Evolutionary conservation across 176 grass and related monocot genomes (phyloP), one percentile per base, ranked within the genome.

Genomic region (Chloris gayana): DNA sequence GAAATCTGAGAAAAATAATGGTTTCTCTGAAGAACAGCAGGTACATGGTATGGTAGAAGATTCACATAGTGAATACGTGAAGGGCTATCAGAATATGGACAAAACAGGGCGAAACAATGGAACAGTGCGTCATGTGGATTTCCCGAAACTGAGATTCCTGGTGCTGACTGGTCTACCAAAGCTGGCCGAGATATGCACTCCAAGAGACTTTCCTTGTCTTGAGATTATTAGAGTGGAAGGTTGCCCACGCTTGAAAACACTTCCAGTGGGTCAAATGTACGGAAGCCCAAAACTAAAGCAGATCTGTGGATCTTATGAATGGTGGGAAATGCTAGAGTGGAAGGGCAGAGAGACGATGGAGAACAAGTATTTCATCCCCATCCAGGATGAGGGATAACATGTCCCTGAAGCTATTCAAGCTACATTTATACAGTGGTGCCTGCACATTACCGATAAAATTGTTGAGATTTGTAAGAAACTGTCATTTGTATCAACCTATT

Each of bases 181-280:
- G 60, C 78, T 94, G 72, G 46, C 34, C 21, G 83, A 63, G 13
- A 89, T 94, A 80, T 89, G 92, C 82, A 35, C 26, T 17, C 41
- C 86, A 54, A 75, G 86, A 83, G 63, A 87, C 19, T 91, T 94
- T 34, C 78, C 86, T 78, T 82, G 30, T 46, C 83, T 94, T 49
- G 86, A 94, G 71, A 91, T 69, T 66, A 89, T 94, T 24, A 91
- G 76, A 24, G 89, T 94, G 64, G 83, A 91, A 59, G 60, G 25
- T 44, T 94, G 92, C 50, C 76, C 44, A 66, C 53, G 61, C 50
- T 73, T 89, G 39, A 83, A 15, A 71, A 83, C 49, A 37, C 67
- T 94, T 54, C 89, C 92, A 58, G 17, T 89, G 66, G 50, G 45
- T 38, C 39, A 41, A 47, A 83, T 61, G 70, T 45, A 73, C 56